A percentile compares a stretch with the other conserved stretches of the same genome.
Evolutionary conservation across 176 grass and related monocot species (phyloP).

Genomic region (Echinochloa phyllopogon): DNA sequence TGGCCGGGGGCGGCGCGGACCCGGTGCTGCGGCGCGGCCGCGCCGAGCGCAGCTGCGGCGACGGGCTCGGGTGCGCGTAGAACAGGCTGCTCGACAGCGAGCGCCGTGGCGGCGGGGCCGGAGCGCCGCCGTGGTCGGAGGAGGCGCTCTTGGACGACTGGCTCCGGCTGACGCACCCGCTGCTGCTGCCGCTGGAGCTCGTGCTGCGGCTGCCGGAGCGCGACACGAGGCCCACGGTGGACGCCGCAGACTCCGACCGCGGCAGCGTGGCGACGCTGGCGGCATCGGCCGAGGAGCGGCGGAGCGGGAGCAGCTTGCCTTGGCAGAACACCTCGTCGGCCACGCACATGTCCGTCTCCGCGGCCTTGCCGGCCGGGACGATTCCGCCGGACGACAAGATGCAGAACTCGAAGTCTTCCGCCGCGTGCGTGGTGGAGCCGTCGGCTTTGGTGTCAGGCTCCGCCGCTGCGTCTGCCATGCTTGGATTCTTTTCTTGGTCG

Average conservation of each 20-base stretch:
- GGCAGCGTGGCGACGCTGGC: not conserved
- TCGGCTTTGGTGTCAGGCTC: constrained; percentile 4
- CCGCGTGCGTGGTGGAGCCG: not conserved
- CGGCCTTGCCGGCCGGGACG: constrained; percentile 14
- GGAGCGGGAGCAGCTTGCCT: constrained; percentile 71
- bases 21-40: constrained; percentile 49
- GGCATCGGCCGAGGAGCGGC: constrained; percentile 22
- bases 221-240: constrained; percentile 34
- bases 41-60: constrained; percentile 55
- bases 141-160: constrained; percentile 58
- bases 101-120: constrained; percentile 19
- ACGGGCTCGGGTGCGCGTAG: constrained; percentile 72
- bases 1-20: constrained; percentile 37
- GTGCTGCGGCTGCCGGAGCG: constrained; percentile 57
- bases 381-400: constrained; percentile 45
- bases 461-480: constrained; percentile 32
- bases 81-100: constrained; percentile 60
- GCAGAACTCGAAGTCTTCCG: constrained; percentile 71
- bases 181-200: constrained; percentile 74
- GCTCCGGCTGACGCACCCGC: constrained; percentile 58
- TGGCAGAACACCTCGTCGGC: constrained; percentile 79
- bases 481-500: constrained; percentile 41
- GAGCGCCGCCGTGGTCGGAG: constrained; percentile 28
- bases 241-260: constrained; percentile 52
- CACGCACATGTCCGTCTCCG: constrained; percentile 60